Percentiles rank a stretch among this genome's conserved stretches.
Conservation (phyloP, 129 eudicot genomes). For the Helichrysum umbraculigerum region DNA sequence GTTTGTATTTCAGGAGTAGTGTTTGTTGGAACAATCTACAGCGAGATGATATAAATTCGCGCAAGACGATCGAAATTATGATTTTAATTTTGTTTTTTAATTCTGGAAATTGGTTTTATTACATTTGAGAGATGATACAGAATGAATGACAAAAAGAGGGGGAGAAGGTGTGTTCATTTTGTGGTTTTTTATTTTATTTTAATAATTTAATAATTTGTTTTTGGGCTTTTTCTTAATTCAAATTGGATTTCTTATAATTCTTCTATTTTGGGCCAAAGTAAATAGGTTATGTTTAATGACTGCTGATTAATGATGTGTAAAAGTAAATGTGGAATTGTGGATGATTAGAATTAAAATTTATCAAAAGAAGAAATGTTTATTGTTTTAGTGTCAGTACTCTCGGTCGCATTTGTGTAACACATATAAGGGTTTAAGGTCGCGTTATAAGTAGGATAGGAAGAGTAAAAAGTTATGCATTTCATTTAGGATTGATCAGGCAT, state of each 20-base stretch:
- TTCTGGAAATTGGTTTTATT: slow-evolving; percentile 26
- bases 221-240: slow-evolving; percentile 18
- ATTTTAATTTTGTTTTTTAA: background rate
- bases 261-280: slow-evolving; percentile 23
- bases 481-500: background rate
- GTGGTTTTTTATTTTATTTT: slow-evolving; percentile 12
- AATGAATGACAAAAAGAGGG: slow-evolving; percentile 5
- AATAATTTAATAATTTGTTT: background rate
- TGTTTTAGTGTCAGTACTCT: background rate
- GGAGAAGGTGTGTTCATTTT: slow-evolving; percentile 20
- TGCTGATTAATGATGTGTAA: background rate
- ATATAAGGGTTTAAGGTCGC: background rate
- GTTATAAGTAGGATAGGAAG: background rate
- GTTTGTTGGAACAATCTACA: slow-evolving; percentile 10
- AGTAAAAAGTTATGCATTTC: background rate
- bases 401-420: background rate
- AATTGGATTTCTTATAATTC: background rate
- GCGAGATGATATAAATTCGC: slow-evolving; percentile 22
- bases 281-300: background rate
- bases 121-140: slow-evolving; percentile 19
- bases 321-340: background rate
- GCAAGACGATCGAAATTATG: slow-evolving; percentile 25
- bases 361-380: background rate
- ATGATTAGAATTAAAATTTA: background rate
- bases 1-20: slow-evolving; percentile 7